These are phyloP conservation scores for Komagataella mondaviorum DNA, from an alignment of 805 yeast species.

Conservation along the genomic window DNA sequence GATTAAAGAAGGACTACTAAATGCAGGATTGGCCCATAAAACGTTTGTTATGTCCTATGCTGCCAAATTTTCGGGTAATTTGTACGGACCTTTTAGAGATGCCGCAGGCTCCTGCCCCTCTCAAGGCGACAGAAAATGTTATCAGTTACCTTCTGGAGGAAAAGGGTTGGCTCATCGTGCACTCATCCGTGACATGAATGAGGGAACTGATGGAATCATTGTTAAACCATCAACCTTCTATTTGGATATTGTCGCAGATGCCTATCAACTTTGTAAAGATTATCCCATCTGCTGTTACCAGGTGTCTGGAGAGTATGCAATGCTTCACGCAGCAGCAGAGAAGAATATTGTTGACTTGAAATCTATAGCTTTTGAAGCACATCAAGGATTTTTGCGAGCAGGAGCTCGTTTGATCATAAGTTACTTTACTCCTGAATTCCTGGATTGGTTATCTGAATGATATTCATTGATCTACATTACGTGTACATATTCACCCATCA, in stretches of 20 bases:
- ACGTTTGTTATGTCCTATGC: constrained; percentile 87
- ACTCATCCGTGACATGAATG: constrained; percentile 66
- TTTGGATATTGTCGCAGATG: constrained; percentile 82
- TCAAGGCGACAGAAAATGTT: constrained; percentile 82
- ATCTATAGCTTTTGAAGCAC: constrained; percentile 70
- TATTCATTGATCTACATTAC: not conserved
- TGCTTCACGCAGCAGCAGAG: constrained; percentile 97
- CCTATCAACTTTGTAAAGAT: constrained; percentile 67
- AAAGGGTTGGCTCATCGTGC: constrained; percentile 93
- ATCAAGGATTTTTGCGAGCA: constrained; percentile 85
- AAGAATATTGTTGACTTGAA: constrained; percentile 84
- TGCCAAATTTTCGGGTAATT: constrained; percentile 82
- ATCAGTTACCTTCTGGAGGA: constrained; percentile 89
- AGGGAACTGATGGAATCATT: constrained; percentile 93
- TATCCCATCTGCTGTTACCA: constrained; percentile 92
- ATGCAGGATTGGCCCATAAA: constrained; percentile 73
- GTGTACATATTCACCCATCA: not conserved
- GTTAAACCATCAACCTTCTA: constrained; percentile 95
- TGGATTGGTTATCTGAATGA: constrained; percentile 67
- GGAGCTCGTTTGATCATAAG: constrained; percentile 89
- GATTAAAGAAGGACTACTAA: constrained; percentile 74
- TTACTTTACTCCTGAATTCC: constrained; percentile 89
- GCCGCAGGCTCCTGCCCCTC: constrained; percentile 91
- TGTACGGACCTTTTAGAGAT: constrained; percentile 96
- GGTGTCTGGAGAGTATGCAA: constrained; percentile 94